phyloP scores from a whole-genome alignment of 148 eudicot genomes.

The Polygonum aviculare region DNA sequence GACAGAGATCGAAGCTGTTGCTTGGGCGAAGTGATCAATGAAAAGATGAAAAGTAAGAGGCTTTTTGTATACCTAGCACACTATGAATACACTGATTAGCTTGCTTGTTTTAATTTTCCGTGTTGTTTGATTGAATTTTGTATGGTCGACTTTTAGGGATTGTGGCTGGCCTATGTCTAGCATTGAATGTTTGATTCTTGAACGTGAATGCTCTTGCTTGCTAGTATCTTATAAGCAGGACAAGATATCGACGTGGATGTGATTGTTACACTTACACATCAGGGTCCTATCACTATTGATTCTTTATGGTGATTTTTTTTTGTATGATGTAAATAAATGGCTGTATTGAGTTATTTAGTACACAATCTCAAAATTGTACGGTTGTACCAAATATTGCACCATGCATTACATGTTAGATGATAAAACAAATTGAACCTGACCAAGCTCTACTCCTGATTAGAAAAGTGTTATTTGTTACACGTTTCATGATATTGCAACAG shows the following conservation, averaged over 20 bases:
- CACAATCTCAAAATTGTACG: too few relatives aligned
- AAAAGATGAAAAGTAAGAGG: neutral
- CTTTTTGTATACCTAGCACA: neutral
- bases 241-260: neutral
- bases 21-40: constrained; percentile 56
- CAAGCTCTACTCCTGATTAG: too few relatives aligned
- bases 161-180: neutral
- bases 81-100: neutral
- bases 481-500: too few relatives aligned
- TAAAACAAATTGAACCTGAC: too few relatives aligned
- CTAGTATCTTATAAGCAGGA: neutral
- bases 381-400: too few relatives aligned
- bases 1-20: constrained; percentile 77
- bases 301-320: neutral
- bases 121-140: neutral
- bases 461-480: too few relatives aligned
- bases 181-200: constrained; percentile 9
- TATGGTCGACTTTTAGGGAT: neutral
- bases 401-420: too few relatives aligned
- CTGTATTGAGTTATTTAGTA: neutral
- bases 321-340: neutral
- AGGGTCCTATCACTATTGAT: neutral
- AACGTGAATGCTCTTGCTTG: neutral
- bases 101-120: neutral
- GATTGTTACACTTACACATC: neutral